A percentile compares a stretch with the other conserved stretches of the same genome.
phyloP scores from a whole-genome alignment of 1,284 basidiomycete genomes.

The Mycosarcoma maydis region DNA sequence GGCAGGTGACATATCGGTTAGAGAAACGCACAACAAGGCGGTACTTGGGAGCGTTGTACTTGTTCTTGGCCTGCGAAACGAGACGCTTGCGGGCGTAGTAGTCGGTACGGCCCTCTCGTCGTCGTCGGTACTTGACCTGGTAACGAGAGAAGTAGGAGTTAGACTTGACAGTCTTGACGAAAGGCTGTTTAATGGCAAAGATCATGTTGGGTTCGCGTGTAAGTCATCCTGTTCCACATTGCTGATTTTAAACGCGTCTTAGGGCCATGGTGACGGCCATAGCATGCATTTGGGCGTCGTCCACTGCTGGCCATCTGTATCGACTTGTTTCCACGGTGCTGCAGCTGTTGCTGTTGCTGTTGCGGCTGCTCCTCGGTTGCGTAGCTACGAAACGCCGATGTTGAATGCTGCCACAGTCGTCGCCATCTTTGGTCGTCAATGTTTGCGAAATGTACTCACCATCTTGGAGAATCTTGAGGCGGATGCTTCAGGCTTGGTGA shows the following conservation, averaged over 20 bases:
- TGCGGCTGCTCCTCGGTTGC: conserved; percentile 1
- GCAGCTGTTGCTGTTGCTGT: background rate
- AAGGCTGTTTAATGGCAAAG: too few species aligned
- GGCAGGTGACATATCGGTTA: conserved; percentile 65
- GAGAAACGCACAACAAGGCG: conserved; percentile 93
- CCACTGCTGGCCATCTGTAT: too few species aligned
- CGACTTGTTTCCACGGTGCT: too few species aligned
- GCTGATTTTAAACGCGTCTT: too few species aligned
- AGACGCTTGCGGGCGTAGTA: conserved; percentile 98
- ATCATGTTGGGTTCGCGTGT: background rate
- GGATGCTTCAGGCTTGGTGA: conserved; percentile 51
- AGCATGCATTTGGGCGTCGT: too few species aligned
- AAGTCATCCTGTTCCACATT: background rate
- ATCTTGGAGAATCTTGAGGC: conserved; percentile 50
- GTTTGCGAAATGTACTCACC: conserved; percentile 37
- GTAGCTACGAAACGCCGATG: too few species aligned
- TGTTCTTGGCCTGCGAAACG: conserved; percentile 98
- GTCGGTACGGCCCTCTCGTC: conserved; percentile 92
- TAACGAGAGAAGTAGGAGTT: conserved; percentile 94
- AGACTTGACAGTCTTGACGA: conserved; percentile 72
- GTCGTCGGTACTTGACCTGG: conserved; percentile 74
- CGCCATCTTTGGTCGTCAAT: background rate
- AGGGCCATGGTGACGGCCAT: too few species aligned
- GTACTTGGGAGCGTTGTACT: conserved; percentile 99
- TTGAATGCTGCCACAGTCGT: background rate